Evolutionary conservation across 208 protist genomes (phyloP).

Genomic region (Herpetomonas tarakana): DNA sequence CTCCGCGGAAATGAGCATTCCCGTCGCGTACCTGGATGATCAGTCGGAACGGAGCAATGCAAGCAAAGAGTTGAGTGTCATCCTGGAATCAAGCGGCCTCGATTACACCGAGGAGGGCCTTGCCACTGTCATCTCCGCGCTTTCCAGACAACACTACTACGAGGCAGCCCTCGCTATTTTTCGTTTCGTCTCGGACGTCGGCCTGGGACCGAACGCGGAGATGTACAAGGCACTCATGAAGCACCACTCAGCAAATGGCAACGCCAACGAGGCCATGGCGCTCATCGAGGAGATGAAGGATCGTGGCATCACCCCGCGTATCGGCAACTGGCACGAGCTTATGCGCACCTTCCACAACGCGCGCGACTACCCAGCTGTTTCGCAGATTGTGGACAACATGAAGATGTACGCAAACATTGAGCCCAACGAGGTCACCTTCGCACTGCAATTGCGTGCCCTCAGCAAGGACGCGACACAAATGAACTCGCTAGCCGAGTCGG

Average conservation of each 20-base stretch:
- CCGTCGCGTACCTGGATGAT: slow-evolving; percentile 86
- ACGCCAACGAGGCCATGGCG: slow-evolving; percentile 73
- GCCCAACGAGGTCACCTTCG: slow-evolving; percentile 87
- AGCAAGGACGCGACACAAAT: slow-evolving; percentile 69
- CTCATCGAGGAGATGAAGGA: slow-evolving; percentile 90
- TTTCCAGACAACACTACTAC: slow-evolving; percentile 58
- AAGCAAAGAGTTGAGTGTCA: slow-evolving; percentile 63
- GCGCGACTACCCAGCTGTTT: slow-evolving; percentile 80
- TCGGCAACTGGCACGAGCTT: slow-evolving; percentile 91
- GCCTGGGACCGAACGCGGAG: slow-evolving; percentile 69
- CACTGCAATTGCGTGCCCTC: slow-evolving; percentile 71
- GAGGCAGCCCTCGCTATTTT: slow-evolving; percentile 68
- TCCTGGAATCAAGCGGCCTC: slow-evolving; percentile 57
- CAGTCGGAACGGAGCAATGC: slow-evolving; percentile 68
- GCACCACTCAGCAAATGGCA: slow-evolving; percentile 41
- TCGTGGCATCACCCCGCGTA: slow-evolving; percentile 78
- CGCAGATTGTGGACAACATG: slow-evolving; percentile 88
- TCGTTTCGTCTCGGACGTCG: slow-evolving; percentile 58
- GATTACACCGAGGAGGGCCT: slow-evolving; percentile 85
- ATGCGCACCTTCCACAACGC: slow-evolving; percentile 80
- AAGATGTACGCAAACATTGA: slow-evolving; percentile 93
- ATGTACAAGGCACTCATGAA: slow-evolving; percentile 86
- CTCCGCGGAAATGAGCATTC: slow-evolving; percentile 47
- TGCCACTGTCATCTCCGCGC: slow-evolving; percentile 59
- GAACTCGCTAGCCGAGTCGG: slow-evolving; percentile 71